Evolutionary conservation across 2,329 filamentous ascomycete species (phyloP), one percentile per base, ranked within the genome.

Genomic region (Fusarium sambucinum): DNA sequence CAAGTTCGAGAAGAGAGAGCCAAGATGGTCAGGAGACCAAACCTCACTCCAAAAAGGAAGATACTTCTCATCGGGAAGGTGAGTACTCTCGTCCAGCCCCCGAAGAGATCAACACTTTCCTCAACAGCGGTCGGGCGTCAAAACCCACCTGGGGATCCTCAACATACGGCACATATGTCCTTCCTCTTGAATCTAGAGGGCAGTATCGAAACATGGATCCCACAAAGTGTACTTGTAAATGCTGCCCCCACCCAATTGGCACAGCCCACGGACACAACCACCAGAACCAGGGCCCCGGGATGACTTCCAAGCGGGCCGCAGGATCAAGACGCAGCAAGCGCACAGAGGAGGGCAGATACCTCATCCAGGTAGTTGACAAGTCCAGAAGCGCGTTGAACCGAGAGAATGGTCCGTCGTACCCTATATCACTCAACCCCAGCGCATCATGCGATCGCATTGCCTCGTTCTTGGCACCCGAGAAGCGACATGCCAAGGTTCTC

Each of bases 401-500:
- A n/a, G 60, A 60, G 25, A 45, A 75, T 37, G 70, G 73, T 19
- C 40, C 33, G 6, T 35, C 46, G 5, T 76, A 71, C 42, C 45
- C 52, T 46, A 63, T 77, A 32, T 63, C 69, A 17, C 54, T 77
- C 9, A 38, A 62, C 7, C 38, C 56, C n/a, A 44, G 19, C 10
- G 55, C 69, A 14, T 67, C 60, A n/a, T 55, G 62, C 37, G 44
- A 54, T 9, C 69, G 64, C 46, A 55, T 77, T 47, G 50, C 69
- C 32, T 54, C 55, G 16, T 68, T 73, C 54, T 68, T 77, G 25
- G 72, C 65, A 16, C 70, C 73, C 23, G 73, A 76, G 45, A 46
- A 50, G 47, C 55, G 45, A 14, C 45, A 56, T 9, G 58, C 70
- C 63, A 74, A 72, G 57, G 72, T 77, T 5, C 11, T 74, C 27